Base-by-base conservation (phyloP, 129 eudicot genomes). In the Kitagawia praeruptora region DNA sequence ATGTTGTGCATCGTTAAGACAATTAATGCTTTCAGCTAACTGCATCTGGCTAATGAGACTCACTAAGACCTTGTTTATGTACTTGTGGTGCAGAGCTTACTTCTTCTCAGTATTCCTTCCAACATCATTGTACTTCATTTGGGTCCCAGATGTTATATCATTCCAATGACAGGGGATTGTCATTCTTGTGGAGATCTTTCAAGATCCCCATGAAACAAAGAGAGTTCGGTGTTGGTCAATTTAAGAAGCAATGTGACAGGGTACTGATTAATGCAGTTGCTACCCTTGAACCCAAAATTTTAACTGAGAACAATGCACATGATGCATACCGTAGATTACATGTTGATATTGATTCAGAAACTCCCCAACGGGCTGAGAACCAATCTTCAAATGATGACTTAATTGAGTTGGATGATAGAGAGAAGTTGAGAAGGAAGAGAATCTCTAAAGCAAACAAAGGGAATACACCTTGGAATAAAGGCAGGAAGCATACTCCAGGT, bases 361-460 rank as follows among this genome's bases (percentile, higher is more conserved):
- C 75, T 64, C 44, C 79, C n/a, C 47, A 82, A 19, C 40, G 40
- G 15, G 23, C 78, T 37, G 83, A 82, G 71, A 58, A 80, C 63
- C 78, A 83, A 74, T 71, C 88, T 19, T 71, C 79, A 13, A 70
- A 47, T 88, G 86, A 78, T 84, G 84, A 89, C 82, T 77, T 85
- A 25, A 67, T 74, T 28, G 88, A 87, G 54, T 58, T 86, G 64
- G 83, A 86, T 56, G 96, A 87, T 53, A 89, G 88, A 82, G 99
- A 95, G 87, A 76, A 72, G 82, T 82, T 95, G 92, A 90, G 99
- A 75, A 87, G 99, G 86, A 86, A 79, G 85, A 81, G 95, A 89
- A 95, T 95, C 75, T 95, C 99, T 25, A 85, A 89, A 80, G 97
- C 99, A 39, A 95, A 95, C 82, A 87, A 88, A 77, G 97, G 97